These are phyloP conservation scores for Bidens hawaiensis DNA, from an alignment of 140 eudicot genomes.

Conservation along the genomic window DNA sequence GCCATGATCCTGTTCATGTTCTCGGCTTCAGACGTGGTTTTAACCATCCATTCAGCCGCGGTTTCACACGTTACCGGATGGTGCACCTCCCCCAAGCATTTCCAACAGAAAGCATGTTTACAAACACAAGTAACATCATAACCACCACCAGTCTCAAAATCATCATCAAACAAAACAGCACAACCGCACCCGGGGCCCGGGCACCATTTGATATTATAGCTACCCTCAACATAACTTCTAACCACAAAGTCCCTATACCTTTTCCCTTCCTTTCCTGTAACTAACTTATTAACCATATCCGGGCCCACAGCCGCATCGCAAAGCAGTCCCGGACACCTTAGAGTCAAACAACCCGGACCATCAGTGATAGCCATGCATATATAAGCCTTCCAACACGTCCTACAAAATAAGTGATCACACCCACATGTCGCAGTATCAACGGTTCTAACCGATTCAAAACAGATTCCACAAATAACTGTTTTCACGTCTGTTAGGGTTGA, in stretches of 20 bases:
- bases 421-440: conserved; percentile 23
- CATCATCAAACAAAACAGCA: conserved; percentile 55
- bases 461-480: conserved; percentile 35
- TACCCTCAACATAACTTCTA: conserved; percentile 50
- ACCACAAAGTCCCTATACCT: conserved; percentile 43
- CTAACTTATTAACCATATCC: conserved; percentile 48
- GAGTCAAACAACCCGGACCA: conserved; percentile 56
- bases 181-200: conserved; percentile 69
- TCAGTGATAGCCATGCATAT: conserved; percentile 41
- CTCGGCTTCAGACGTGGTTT: conserved; percentile 63
- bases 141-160: conserved; percentile 38
- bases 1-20: conserved; percentile 80
- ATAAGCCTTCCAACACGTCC: conserved; percentile 47
- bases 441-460: conserved; percentile 36
- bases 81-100: conserved; percentile 69
- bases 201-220: conserved; percentile 90
- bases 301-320: conserved; percentile 53
- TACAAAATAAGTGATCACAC: conserved; percentile 55
- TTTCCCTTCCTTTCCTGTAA: conserved; percentile 28
- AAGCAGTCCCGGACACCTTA: conserved; percentile 56
- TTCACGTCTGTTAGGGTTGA: conserved; percentile 13
- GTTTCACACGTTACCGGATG: conserved; percentile 69
- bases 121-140: conserved; percentile 66
- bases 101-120: conserved; percentile 68
- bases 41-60: conserved; percentile 57